A percentile compares a stretch with the other conserved stretches of the same genome.
Conservation (phyloP, 306 rosid species). For the Dalbergia oliveri region DNA sequence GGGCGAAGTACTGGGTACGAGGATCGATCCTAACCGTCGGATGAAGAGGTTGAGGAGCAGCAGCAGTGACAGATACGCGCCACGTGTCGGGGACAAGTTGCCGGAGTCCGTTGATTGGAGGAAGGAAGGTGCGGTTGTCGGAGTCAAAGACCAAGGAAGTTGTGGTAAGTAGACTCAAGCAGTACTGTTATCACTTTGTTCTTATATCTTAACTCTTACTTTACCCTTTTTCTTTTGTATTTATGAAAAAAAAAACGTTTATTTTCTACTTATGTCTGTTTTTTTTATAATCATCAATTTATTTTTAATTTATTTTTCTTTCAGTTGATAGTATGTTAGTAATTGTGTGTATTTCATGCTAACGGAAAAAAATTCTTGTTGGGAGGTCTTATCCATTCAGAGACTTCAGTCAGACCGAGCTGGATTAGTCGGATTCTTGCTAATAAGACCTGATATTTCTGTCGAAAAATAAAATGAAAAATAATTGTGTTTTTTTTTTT, state of each 20-base stretch:
- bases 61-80: conserved; percentile 60
- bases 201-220: neutral
- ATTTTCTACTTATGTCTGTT: no score
- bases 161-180: conserved; percentile 65
- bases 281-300: neutral
- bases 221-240: neutral
- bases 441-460: no score
- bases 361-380: no score
- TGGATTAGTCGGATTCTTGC: no score
- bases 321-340: neutral
- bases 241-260: neutral
- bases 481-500: no score
- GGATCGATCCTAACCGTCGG: conserved; percentile 49
- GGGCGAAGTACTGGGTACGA: conserved; percentile 72
- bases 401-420: no score
- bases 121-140: conserved; percentile 76
- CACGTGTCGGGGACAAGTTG: conserved; percentile 72
- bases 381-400: no score
- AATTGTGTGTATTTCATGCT: neutral
- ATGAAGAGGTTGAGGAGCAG: conserved; percentile 24
- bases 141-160: conserved; percentile 85
- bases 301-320: neutral
- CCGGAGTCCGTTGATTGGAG: conserved; percentile 93
- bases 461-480: no score
- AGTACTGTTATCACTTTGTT: neutral